Base-by-base conservation (phyloP, 2,329 filamentous ascomycete genomes). In the Penicillium sp. region DNA sequence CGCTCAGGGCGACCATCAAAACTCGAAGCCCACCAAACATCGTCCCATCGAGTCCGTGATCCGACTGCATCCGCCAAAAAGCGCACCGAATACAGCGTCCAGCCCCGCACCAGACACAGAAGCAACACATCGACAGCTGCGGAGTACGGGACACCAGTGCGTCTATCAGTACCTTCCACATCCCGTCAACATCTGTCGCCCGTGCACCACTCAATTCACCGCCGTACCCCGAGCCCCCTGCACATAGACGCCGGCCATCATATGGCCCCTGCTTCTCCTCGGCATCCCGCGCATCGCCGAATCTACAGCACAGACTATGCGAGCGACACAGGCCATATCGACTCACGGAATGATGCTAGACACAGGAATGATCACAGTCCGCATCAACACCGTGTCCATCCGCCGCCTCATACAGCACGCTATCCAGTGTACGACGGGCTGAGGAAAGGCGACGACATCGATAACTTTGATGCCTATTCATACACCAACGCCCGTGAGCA, bases 401-500 rank as follows among this genome's bases (percentile, higher is more conserved):
- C 58, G 17, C 59, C 60, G 2, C 55, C 55, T 42, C 54, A 53
- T 7, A 57, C 55, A 13, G 58, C 57, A 39, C 61, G 61, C 19
- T 64, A 70, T 48, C 61, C 63, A 31, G 56, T 58, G 12, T 59
- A 62, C 7, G 63, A 61, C 17, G 57, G 63, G 31, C 50, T 58
- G 39, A 58, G 60, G 41, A 64, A 67, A 49, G 62, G 62, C 33
- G 64, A 69, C 22, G 67, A 71, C 41, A 68, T 72, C 52, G 69
- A 71, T 43, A 60, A 69, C 17, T 66, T 68, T 40, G 65, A 71
- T 57, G 68, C 69, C 6, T 75, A 73, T 54, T 74, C 72, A 12
- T 75, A 75, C 53, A 76, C 73, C 13, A 72, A 68, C 6, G 66
- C 72, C 2, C 67, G 67, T 33, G 72, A 75, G 47, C 71, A 74